phyloP scores from a whole-genome alignment of 169 alveolate genomes.

The Plasmodium cynomolgi region DNA sequence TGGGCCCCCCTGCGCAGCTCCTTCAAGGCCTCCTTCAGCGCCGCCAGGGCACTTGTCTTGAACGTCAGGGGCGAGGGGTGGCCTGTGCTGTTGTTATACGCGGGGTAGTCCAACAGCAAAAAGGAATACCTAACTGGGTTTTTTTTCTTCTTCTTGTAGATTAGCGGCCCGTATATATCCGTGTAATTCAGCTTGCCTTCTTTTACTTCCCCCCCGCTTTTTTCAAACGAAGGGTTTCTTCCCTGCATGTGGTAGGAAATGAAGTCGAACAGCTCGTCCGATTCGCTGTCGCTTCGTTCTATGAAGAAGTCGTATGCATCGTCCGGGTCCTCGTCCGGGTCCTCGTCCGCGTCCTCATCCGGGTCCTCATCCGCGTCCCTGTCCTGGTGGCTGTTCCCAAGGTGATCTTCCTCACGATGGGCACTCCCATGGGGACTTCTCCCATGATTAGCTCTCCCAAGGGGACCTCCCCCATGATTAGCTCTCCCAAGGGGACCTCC shows the following conservation, averaged over 20 bases:
- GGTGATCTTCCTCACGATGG: background rate
- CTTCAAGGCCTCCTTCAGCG: constrained; percentile 63
- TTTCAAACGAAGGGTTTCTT: constrained; percentile 73
- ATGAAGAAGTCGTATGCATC: constrained; percentile 36
- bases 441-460: background rate
- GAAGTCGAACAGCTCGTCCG: constrained; percentile 49
- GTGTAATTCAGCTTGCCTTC: constrained; percentile 50
- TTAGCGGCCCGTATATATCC: constrained; percentile 62
- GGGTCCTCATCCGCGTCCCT: too few species aligned
- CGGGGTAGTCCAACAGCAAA: constrained; percentile 63
- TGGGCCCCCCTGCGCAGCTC: constrained; percentile 6
- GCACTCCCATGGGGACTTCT: background rate
- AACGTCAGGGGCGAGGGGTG: constrained; percentile 74
- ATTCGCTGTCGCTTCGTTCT: constrained; percentile 44
- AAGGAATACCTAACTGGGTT: constrained; percentile 39
- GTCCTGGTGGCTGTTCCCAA: background rate
- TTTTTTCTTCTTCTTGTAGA: constrained; percentile 16
- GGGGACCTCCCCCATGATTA: background rate
- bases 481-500: background rate
- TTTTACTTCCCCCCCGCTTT: background rate
- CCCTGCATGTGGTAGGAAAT: constrained; percentile 74
- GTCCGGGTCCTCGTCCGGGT: background rate
- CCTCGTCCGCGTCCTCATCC: background rate
- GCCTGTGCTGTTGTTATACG: constrained; percentile 65
- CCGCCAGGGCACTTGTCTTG: constrained; percentile 61